Conservation (phyloP, 2,329 filamentous ascomycete species). For the Metarhizium rileyi region DNA sequence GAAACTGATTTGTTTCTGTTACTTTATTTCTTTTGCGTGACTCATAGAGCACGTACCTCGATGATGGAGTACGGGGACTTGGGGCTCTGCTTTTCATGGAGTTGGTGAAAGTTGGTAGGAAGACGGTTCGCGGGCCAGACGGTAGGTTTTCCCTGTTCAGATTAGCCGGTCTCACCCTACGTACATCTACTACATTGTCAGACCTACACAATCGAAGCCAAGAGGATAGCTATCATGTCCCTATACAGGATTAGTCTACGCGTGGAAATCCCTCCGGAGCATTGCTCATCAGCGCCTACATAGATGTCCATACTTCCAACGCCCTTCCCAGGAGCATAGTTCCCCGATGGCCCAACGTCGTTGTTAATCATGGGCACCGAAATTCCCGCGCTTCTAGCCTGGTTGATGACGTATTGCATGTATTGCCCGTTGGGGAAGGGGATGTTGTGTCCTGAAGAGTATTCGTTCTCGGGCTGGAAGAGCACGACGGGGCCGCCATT, state of each 20-base stretch:
- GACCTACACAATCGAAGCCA: slow-evolving; percentile 33
- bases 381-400: slow-evolving; percentile 57
- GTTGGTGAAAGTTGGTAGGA: slow-evolving; percentile 33
- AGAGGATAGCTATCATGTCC: slow-evolving; percentile 31
- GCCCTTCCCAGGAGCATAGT: slow-evolving; percentile 55
- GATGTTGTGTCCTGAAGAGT: slow-evolving; percentile 42
- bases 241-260: slow-evolving; percentile 8
- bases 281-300: slow-evolving; percentile 12
- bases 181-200: too few species aligned
- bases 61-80: slow-evolving; percentile 56
- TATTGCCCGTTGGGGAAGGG: slow-evolving; percentile 58
- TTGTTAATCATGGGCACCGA: slow-evolving; percentile 69
- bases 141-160: slow-evolving; percentile 25
- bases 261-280: not conserved
- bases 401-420: slow-evolving; percentile 60
- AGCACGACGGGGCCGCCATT: slow-evolving; percentile 74
- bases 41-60: slow-evolving; percentile 30
- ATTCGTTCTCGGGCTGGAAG: slow-evolving; percentile 76
- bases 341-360: slow-evolving; percentile 50
- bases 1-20: slow-evolving; percentile 35
- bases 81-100: slow-evolving; percentile 44
- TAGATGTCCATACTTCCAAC: slow-evolving; percentile 49
- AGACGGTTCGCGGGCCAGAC: slow-evolving; percentile 53
- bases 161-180: not conserved
- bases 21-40: not conserved